Conservation (phyloP, 345 rosid species). For the Citrus glauca region DNA sequence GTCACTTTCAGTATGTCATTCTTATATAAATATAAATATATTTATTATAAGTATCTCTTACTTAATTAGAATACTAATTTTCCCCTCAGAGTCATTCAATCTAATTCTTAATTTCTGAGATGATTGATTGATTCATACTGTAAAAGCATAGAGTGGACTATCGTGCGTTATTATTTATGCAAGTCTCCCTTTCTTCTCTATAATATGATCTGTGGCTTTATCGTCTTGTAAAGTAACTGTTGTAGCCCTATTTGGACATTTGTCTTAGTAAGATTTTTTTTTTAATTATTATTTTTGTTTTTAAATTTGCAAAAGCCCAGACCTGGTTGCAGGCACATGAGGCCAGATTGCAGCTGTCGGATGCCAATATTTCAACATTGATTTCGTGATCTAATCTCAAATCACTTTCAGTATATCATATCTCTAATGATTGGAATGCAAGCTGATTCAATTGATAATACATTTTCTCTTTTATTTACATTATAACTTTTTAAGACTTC, state of each 20-base stretch:
- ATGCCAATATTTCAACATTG: not conserved
- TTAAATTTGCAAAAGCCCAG: too few species aligned
- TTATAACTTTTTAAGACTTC: too few species aligned
- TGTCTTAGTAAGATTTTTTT: too few species aligned
- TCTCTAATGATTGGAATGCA: too few species aligned
- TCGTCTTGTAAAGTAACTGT: too few species aligned
- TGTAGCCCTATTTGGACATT: too few species aligned
- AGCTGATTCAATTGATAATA: too few species aligned
- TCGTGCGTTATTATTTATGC: conserved; percentile 18
- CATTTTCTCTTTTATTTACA: too few species aligned
- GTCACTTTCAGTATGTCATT: conserved; percentile 18
- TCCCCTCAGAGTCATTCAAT: conserved; percentile 30
- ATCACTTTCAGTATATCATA: too few species aligned
- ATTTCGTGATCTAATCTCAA: not conserved
- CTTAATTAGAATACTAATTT: conserved; percentile 21
- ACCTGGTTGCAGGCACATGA: not conserved
- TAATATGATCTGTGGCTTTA: too few species aligned
- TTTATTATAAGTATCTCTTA: not conserved
- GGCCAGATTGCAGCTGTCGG: not conserved
- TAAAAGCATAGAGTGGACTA: conserved; percentile 18
- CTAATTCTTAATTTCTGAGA: conserved; percentile 12
- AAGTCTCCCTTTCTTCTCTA: not conserved
- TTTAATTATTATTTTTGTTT: not conserved
- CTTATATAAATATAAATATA: conserved; percentile 10
- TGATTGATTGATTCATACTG: conserved; percentile 33